These are phyloP conservation scores for Elaphomyces granulatus DNA, from an alignment of 495 filamentous ascomycete genomes.

Conservation along the genomic window DNA sequence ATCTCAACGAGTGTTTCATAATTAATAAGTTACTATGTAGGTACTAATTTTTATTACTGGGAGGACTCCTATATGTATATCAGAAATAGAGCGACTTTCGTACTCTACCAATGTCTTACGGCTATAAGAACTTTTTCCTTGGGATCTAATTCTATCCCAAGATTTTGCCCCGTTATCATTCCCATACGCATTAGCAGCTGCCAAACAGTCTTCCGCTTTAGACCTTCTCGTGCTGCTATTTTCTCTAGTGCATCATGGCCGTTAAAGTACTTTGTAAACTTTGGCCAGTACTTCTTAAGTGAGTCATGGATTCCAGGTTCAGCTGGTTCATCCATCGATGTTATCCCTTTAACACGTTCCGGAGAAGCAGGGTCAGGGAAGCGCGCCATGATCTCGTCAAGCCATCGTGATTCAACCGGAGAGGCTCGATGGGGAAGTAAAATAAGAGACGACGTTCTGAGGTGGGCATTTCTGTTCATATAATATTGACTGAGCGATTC, in stretches of 20 bases:
- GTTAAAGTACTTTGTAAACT: constrained; percentile 68
- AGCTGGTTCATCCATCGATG: constrained; percentile 29
- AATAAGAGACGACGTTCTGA: constrained; percentile 33
- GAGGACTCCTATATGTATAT: background rate
- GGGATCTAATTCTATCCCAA: constrained; percentile 19
- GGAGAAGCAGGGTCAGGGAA: constrained; percentile 28
- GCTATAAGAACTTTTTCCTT: constrained; percentile 29
- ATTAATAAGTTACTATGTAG: background rate
- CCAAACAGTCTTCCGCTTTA: constrained; percentile 74
- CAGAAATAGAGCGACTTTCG: background rate
- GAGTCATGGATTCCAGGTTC: constrained; percentile 39
- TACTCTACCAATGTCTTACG: constrained; percentile 31
- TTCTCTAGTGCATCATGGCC: constrained; percentile 77
- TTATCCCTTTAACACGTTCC: constrained; percentile 20
- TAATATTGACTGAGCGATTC: constrained; percentile 17
- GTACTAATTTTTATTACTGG: background rate
- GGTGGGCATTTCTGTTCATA: constrained; percentile 24
- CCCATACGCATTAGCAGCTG: constrained; percentile 38
- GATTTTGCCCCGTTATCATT: constrained; percentile 19
- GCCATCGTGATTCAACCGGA: constrained; percentile 51
- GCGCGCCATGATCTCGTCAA: constrained; percentile 52
- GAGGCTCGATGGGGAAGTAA: constrained; percentile 40
- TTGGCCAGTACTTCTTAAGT: constrained; percentile 37
- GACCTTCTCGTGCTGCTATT: constrained; percentile 61
- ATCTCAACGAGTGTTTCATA: no score